phyloP scores from a whole-genome alignment of 1,284 basidiomycete genomes.

The Trametes polyzona region DNA sequence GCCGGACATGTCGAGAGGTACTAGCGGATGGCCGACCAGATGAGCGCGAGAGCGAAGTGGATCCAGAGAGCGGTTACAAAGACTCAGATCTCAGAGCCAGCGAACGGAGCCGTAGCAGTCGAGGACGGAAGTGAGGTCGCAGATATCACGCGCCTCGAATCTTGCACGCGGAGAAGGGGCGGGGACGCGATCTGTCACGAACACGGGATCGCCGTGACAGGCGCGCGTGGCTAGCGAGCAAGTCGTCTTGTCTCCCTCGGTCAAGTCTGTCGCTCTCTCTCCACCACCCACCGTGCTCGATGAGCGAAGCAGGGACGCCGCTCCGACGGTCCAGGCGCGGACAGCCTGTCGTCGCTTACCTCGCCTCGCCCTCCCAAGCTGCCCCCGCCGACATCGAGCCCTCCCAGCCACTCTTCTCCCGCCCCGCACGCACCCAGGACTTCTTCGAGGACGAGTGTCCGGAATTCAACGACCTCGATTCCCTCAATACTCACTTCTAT shows the following conservation, averaged over 20 bases:
- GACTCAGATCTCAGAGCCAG: too few relatives aligned
- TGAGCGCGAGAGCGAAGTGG: too few relatives aligned
- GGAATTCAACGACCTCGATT: constrained; percentile 7
- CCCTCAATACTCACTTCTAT: constrained; percentile 31
- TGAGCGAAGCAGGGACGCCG: constrained; percentile 14
- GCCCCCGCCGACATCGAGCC: constrained; percentile 15
- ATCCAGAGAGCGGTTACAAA: too few relatives aligned
- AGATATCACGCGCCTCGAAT: too few relatives aligned
- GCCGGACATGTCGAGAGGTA: too few relatives aligned
- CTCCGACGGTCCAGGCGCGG: constrained; percentile 35
- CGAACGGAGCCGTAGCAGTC: too few relatives aligned
- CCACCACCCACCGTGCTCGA: not conserved
- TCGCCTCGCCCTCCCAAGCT: constrained; percentile 3
- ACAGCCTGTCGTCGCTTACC: constrained; percentile 29
- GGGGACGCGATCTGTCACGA: not conserved
- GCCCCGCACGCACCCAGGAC: constrained; percentile 26
- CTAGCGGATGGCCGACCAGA: too few relatives aligned
- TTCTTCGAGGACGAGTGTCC: constrained; percentile 27
- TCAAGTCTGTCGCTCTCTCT: too few relatives aligned
- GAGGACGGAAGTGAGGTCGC: too few relatives aligned
- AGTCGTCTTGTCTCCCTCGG: not conserved
- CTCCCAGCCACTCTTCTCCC: constrained; percentile 22
- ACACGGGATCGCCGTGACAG: not conserved
- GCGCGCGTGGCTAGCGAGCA: not conserved
- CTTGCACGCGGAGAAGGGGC: too few relatives aligned